Base-by-base conservation (phyloP, 129 eudicot genomes). In the Silybum marianum region DNA sequence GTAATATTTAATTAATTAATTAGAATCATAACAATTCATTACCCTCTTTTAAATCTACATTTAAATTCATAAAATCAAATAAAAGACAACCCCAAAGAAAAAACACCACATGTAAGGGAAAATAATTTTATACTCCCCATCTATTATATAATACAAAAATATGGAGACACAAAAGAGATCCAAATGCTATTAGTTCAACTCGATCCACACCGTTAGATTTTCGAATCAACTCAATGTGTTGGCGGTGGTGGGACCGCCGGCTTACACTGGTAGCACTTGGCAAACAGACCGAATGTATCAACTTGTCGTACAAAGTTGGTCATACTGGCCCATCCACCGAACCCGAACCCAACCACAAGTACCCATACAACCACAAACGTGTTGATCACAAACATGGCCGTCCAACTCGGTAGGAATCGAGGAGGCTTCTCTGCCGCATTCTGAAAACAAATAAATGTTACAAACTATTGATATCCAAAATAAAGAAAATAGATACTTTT, bases 261-360 rank as follows among this genome's bases (percentile, higher is more conserved):
- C 68, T 92, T 89, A 88, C 98, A 95, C 26, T 95, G 98, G 36
- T 95, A 92, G 72, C 98, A 95, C 89, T 95, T 95, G 0, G 98
- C 98, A 40, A 95, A 95, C 36, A 95, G 93, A 12, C 98, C 98
- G 26, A 95, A 95, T 7, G 98, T 90, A 77, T 95, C 97, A 0
- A 95, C 88, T 84, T 95, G 98, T n/a, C 71, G 87, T 48, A 93
- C 90, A 70, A 93, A 93, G 87, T 93, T 93, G 60, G 94, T 89
- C 91, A 93, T 71, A 69, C 98, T 93, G 5, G 98, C 98, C 98
- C 98, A 93, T 24, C 98, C 98, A 2, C 98, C 98, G 40, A 93
- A 93, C 81, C 98, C 98, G 77, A 93, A 93, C 75, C 98, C 98
- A 69, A 93, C 85, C 13, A 93, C 91, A 1, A 89, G 30, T 7